Evolutionary conservation across 75 land plant genomes (phyloP).

Genomic region (Cunninghamia lanceolata): DNA sequence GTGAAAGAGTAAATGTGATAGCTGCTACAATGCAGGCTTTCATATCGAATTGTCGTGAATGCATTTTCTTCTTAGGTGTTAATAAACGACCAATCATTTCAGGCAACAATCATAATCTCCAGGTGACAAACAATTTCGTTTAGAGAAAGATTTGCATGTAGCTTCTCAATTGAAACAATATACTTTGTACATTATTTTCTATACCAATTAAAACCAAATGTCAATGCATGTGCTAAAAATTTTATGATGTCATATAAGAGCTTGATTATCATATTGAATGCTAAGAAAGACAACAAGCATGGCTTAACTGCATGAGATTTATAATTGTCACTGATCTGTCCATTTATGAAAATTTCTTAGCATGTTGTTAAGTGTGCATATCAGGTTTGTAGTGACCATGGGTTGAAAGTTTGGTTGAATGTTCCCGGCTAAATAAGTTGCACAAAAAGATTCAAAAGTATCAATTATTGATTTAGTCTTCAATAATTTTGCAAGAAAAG

Average conservation of each 20-base stretch:
- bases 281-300: not conserved
- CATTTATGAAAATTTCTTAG: not conserved
- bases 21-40: conserved; percentile 71
- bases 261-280: not conserved
- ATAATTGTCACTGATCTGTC: not conserved
- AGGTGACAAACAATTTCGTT: conserved; percentile 37
- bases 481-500: not conserved
- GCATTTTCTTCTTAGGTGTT: conserved; percentile 85
- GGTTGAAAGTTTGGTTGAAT: not conserved
- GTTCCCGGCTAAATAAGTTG: not conserved
- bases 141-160: not conserved
- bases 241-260: not conserved
- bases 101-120: conserved; percentile 92
- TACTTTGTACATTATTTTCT: not conserved
- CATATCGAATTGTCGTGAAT: conserved; percentile 97
- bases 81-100: conserved; percentile 87
- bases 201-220: not conserved
- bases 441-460: not conserved
- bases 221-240: not conserved
- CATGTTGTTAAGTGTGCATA: not conserved
- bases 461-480: not conserved
- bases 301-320: not conserved
- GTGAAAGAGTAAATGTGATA: conserved; percentile 94
- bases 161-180: not conserved
- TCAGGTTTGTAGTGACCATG: not conserved